Percentiles rank a stretch among this genome's conserved stretches.
Conservation (phyloP, 2,329 filamentous ascomycete species). For the Fusarium sp. region DNA sequence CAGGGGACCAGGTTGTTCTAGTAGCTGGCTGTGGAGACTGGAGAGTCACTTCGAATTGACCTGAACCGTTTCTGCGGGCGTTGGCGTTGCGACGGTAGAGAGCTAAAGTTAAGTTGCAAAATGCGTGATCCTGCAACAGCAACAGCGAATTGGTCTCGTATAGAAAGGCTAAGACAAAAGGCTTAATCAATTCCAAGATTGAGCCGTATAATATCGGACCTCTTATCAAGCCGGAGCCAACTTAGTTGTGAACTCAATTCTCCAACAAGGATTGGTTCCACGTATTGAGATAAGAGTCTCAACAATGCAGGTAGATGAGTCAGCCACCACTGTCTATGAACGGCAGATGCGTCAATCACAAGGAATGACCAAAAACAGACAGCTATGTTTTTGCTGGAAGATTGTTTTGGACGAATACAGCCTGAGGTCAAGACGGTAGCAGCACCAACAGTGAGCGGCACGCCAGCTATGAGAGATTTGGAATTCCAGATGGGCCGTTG, state of each 20-base stretch:
- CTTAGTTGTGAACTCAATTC: conserved; percentile 17
- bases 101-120: conserved; percentile 3
- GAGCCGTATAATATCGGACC: neutral
- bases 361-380: neutral
- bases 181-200: neutral
- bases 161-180: neutral
- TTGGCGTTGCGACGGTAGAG: conserved; percentile 14
- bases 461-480: neutral
- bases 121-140: neutral
- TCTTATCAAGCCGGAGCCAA: neutral
- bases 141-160: neutral
- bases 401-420: conserved; percentile 1
- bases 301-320: conserved; percentile 1
- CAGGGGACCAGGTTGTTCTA: conserved; percentile 17
- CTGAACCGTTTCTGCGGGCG: conserved; percentile 16
- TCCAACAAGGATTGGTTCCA: conserved; percentile 6
- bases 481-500: conserved; percentile 13
- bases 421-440: conserved; percentile 17
- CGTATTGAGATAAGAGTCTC: conserved; percentile 27
- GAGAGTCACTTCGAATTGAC: conserved; percentile 10
- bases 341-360: neutral
- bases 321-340: conserved; percentile 19
- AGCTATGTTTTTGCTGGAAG: conserved; percentile 1
- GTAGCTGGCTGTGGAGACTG: conserved; percentile 17
- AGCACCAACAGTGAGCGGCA: conserved; percentile 5